These are phyloP conservation scores for Diplodia corticola DNA, from an alignment of 2,329 filamentous ascomycete genomes.

Conservation along the genomic window DNA sequence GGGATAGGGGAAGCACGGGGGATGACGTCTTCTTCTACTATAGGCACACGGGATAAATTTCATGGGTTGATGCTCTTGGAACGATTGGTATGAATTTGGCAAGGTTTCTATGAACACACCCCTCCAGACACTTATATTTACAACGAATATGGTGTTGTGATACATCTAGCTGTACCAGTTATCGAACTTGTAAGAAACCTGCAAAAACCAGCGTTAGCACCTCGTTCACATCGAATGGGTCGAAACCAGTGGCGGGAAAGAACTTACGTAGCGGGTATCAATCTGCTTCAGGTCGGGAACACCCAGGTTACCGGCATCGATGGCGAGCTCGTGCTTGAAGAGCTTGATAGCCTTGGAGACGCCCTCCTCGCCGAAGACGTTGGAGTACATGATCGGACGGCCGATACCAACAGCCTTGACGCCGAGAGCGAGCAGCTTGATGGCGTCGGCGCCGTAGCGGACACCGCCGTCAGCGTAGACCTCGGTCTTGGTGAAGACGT, in stretches of 20 bases:
- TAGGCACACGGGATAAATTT: no score
- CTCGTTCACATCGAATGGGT: background rate
- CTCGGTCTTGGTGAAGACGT: slow-evolving; percentile 43
- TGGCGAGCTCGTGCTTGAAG: slow-evolving; percentile 52
- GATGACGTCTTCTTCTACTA: no score
- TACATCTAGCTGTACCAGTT: slow-evolving; percentile 9
- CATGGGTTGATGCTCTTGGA: background rate
- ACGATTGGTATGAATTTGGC: background rate
- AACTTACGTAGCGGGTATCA: slow-evolving; percentile 18
- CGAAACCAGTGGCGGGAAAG: no score
- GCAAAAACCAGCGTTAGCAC: background rate
- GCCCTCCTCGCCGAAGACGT: slow-evolving; percentile 60
- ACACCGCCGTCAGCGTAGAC: slow-evolving; percentile 45
- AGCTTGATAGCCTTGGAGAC: slow-evolving; percentile 58
- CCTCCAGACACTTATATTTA: background rate
- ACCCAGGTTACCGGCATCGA: slow-evolving; percentile 38
- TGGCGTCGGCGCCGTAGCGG: slow-evolving; percentile 41
- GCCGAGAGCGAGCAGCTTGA: slow-evolving; percentile 43
- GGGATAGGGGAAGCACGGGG: no score
- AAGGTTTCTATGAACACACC: background rate
- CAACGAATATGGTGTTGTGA: background rate
- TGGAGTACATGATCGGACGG: slow-evolving; percentile 54
- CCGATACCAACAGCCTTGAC: slow-evolving; percentile 48
- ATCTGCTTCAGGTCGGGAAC: slow-evolving; percentile 36
- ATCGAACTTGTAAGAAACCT: slow-evolving; percentile 10